Percentiles rank a stretch among this genome's conserved stretches.
phyloP scores from a whole-genome alignment of 352 stramenopile species.

The Globisporangium cederbergense region DNA sequence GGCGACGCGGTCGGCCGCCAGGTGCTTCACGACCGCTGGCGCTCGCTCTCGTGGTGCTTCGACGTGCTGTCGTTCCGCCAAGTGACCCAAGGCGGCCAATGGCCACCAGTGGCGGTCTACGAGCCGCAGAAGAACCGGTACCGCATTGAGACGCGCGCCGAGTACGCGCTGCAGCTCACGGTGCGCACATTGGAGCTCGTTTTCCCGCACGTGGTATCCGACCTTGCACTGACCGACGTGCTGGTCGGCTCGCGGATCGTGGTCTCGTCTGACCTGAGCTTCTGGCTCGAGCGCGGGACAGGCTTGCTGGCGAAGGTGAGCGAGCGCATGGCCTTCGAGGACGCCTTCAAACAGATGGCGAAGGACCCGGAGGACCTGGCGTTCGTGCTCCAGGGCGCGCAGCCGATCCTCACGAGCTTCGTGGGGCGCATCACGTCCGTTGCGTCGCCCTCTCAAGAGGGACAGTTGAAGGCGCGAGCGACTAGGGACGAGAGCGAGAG shows the following conservation, averaged over 20 bases:
- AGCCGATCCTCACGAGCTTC: constrained; percentile 13
- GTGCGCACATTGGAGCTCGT: constrained; percentile 17
- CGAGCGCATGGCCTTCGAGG: constrained; percentile 32
- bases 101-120: constrained; percentile 2
- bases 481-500: background rate
- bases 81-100: background rate
- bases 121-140: constrained; percentile 14
- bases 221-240: background rate
- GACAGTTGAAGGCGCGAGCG: no score
- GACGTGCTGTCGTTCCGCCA: constrained; percentile 14
- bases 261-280: constrained; percentile 16
- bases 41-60: constrained; percentile 21
- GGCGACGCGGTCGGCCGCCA: constrained; percentile 6
- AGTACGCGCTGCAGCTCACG: constrained; percentile 18
- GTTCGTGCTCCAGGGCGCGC: constrained; percentile 18
- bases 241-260: constrained; percentile 11
- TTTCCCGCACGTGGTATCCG: constrained; percentile 11
- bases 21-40: constrained; percentile 19
- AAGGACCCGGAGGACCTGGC: constrained; percentile 22
- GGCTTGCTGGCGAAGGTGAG: constrained; percentile 17
- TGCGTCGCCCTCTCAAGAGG: no score
- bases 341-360: constrained; percentile 23
- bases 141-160: constrained; percentile 6
- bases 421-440: background rate
- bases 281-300: constrained; percentile 21